Conservation (phyloP, 495 filamentous ascomycete species). For the Apiosordaria backusii region DNA sequence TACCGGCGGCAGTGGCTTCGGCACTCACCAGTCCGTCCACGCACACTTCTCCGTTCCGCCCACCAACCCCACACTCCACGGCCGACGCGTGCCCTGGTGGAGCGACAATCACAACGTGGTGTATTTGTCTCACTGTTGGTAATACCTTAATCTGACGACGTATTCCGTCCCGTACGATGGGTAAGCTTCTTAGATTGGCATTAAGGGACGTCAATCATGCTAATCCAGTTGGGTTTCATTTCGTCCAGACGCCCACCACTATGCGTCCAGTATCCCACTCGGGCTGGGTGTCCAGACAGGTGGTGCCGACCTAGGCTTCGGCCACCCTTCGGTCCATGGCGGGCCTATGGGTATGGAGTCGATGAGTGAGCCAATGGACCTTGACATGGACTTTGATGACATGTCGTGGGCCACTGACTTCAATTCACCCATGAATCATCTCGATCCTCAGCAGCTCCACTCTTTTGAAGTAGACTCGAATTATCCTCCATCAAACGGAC, state of each 20-base stretch:
- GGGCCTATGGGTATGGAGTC: background rate
- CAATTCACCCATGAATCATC: slow-evolving; percentile 10
- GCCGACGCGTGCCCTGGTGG: background rate
- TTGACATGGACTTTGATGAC: slow-evolving; percentile 35
- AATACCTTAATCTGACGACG: background rate
- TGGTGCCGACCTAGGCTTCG: background rate
- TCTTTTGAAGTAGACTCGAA: slow-evolving; percentile 47
- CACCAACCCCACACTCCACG: slow-evolving; percentile 1
- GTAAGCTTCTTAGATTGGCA: background rate
- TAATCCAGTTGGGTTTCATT: background rate
- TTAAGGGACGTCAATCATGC: background rate
- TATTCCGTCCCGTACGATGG: background rate
- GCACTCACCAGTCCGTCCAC: too few species aligned
- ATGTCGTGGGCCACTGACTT: slow-evolving; percentile 21
- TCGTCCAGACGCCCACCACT: background rate
- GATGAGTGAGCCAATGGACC: slow-evolving; percentile 45
- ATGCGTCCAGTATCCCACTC: background rate
- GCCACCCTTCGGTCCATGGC: background rate
- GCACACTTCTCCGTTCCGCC: background rate
- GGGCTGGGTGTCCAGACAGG: background rate
- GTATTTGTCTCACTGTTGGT: background rate
- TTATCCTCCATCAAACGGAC: slow-evolving; percentile 20
- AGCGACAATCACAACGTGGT: background rate
- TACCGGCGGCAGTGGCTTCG: background rate
- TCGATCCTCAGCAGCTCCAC: slow-evolving; percentile 25